Base-by-base conservation (phyloP, 306 rosid species). In the Corylus heterophylla region DNA sequence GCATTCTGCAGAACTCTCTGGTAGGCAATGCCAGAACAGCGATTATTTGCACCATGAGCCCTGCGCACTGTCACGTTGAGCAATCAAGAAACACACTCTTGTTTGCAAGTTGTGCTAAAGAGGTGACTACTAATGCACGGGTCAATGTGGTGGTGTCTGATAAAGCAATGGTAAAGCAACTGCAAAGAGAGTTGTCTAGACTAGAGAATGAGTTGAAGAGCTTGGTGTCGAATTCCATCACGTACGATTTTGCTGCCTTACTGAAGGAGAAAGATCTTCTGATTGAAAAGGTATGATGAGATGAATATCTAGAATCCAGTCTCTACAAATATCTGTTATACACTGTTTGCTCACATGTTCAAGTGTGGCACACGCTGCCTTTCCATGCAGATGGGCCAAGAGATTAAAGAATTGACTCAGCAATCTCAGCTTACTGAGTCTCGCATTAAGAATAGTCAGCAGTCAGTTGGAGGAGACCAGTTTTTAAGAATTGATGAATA, bases 21-120 rank as follows among this genome's bases (percentile, higher is more conserved):
- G 98, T 97, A 62, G 98, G 98, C 70, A 92, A 94, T 81, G 90
- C 97, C 54, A 91, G 98, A 89, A 92, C 97, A 73, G 97, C 98
- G 45, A 89, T 94, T 79, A 81, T 94, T 83, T 94, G 98, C 83
- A 94, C 98, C 3, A 82, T 92, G 79, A 94, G 94, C 81, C 98
- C 98, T 14, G 95, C 97, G 18, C 85, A 84, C 27, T 84, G 91
- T 73, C 97, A 94, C 42, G 85, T 85, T 68, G 97, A 92, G 85
- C 98, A 94, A 85, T 91, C 98, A 51, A 92, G 89, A 82, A 94
- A 92, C 83, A 89, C 98, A 45, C 85, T 94, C 51, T 81, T 91
- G 72, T 94, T 94, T 73, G 98, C 98, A 74, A 87, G 88, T 71
- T 87, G 97, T 62, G 98, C 98, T 22, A 91, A 92, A 73, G 90